These are phyloP conservation scores for Penicillium sp. DNA, from an alignment of 2,329 filamentous ascomycete genomes.

Conservation along the genomic window DNA sequence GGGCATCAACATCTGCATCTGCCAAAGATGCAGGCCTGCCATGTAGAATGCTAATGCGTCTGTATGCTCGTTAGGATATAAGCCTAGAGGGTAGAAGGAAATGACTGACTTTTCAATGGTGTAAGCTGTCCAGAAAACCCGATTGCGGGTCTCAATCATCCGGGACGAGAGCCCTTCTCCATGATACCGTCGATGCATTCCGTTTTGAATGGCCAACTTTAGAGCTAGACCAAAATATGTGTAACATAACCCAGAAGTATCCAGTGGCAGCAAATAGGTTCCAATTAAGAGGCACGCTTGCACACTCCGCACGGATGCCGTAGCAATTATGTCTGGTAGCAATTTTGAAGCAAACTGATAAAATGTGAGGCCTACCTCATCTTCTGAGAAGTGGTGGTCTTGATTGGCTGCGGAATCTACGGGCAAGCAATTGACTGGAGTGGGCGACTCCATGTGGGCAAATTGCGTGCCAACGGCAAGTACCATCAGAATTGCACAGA, in stretches of 20 bases:
- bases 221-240: conserved; percentile 58
- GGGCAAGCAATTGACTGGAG: conserved; percentile 34
- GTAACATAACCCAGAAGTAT: conserved; percentile 58
- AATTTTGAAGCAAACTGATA: conserved; percentile 58
- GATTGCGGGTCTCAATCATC: conserved; percentile 55
- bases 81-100: background rate
- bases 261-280: conserved; percentile 56
- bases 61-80: conserved; percentile 25
- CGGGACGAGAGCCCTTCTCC: conserved; percentile 50
- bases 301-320: conserved; percentile 58
- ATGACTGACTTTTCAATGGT: conserved; percentile 54
- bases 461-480: conserved; percentile 47
- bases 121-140: conserved; percentile 60
- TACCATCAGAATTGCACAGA: conserved; percentile 46
- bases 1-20: conserved; percentile 55
- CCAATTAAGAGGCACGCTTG: conserved; percentile 60
- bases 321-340: conserved; percentile 58
- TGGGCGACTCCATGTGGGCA: conserved; percentile 43
- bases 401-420: conserved; percentile 25
- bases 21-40: conserved; percentile 57
- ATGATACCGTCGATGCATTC: conserved; percentile 57
- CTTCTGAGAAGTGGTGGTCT: conserved; percentile 48
- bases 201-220: conserved; percentile 61
- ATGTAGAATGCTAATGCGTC: conserved; percentile 58
- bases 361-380: conserved; percentile 57